Evolutionary conservation across 2,329 filamentous ascomycete species (phyloP).

Genomic region (Fusarium armeniacum): DNA sequence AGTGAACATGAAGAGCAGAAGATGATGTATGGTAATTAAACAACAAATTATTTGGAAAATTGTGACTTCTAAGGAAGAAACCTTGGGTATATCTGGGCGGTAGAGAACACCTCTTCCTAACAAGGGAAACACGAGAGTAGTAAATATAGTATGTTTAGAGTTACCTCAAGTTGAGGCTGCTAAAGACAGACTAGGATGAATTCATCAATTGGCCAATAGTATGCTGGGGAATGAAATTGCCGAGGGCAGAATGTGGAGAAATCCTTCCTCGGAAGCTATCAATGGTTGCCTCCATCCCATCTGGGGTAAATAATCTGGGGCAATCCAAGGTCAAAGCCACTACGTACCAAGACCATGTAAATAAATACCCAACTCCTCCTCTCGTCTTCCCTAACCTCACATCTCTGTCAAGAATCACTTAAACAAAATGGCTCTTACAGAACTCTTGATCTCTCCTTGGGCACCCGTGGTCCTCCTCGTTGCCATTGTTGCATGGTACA

Average conservation of each 20-base stretch:
- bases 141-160: too few species aligned
- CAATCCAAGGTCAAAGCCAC: background rate
- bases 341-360: conserved; percentile 1
- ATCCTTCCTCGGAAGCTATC: conserved; percentile 24
- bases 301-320: conserved; percentile 33
- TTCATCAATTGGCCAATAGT: fast-evolving
- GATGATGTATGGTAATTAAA: fast-evolving
- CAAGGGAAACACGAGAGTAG: fast-evolving
- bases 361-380: conserved; percentile 8
- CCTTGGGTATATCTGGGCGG: background rate
- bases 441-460: conserved; percentile 42
- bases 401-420: background rate
- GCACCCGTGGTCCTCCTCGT: conserved; percentile 28
- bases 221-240: background rate
- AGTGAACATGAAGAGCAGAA: background rate
- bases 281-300: background rate
- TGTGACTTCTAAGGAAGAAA: too few species aligned
- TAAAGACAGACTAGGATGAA: background rate
- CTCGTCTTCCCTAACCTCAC: fast-evolving
- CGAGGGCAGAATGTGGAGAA: background rate
- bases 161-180: fast-evolving
- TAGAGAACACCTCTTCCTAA: background rate
- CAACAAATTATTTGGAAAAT: too few species aligned
- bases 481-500: conserved; percentile 35
- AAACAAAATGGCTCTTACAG: conserved; percentile 38